phyloP scores from a whole-genome alignment of 371 early-diverging fungal genomes.

The Umbelopsis sp. region DNA sequence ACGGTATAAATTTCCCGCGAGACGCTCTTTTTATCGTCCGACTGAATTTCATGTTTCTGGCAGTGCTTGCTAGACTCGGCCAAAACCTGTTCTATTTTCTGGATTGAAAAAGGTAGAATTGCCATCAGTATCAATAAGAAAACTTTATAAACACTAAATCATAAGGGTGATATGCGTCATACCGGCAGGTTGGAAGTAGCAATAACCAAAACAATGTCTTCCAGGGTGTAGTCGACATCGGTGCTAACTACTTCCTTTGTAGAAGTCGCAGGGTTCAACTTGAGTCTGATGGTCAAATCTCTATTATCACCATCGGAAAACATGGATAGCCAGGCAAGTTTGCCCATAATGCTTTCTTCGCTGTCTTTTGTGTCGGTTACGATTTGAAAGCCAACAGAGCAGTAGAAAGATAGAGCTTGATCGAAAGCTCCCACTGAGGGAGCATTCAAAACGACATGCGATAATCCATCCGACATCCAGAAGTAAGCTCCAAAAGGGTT shows the following conservation, averaged over 20 bases:
- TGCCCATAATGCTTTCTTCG: constrained; percentile 1
- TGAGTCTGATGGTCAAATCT: constrained; percentile 46
- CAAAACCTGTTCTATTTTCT: constrained; percentile 23
- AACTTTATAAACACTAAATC: no score
- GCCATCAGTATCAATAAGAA: no score
- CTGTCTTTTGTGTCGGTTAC: constrained; percentile 10
- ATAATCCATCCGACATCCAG: constrained; percentile 21
- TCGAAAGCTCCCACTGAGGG: constrained; percentile 6
- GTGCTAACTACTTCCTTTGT: constrained; percentile 20
- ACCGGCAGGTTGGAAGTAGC: constrained; percentile 33
- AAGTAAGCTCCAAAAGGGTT: neutral
- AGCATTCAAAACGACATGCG: constrained; percentile 23
- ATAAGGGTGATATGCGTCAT: constrained; percentile 16
- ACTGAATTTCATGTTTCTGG: constrained; percentile 19
- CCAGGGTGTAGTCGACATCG: constrained; percentile 38
- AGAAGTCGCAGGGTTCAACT: constrained; percentile 26
- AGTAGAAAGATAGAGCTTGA: constrained; percentile 18
- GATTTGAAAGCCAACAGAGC: constrained; percentile 20
- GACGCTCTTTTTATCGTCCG: constrained; percentile 26
- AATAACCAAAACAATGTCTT: constrained; percentile 37
- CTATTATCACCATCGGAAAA: constrained; percentile 18
- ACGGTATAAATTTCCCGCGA: constrained; percentile 58
- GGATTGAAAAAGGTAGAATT: neutral
- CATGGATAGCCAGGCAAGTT: constrained; percentile 22
- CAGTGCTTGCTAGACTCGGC: neutral